These are phyloP conservation scores for Sporothrix pallida DNA, from an alignment of 2,329 filamentous ascomycete species.

Conservation along the genomic window DNA sequence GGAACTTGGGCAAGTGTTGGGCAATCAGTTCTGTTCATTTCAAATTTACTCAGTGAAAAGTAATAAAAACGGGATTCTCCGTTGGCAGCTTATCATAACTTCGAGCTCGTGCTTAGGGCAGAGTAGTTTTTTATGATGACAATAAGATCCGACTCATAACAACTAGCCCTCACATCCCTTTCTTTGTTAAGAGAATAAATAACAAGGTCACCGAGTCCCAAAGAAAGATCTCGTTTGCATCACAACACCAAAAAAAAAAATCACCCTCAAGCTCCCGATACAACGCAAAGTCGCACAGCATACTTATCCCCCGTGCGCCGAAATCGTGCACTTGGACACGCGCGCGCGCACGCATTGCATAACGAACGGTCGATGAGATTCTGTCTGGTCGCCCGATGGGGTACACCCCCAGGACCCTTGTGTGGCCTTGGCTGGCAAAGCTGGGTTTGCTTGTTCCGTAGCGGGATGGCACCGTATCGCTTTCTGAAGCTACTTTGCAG, in stretches of 20 bases:
- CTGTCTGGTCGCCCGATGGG: background rate
- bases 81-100: background rate
- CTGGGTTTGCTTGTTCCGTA: background rate
- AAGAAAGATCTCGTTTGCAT: background rate
- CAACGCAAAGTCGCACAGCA: constrained; percentile 4
- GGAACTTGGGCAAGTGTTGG: background rate
- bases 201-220: too few relatives aligned
- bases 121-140: too few relatives aligned
- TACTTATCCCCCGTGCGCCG: background rate
- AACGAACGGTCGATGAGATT: background rate
- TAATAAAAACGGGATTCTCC: background rate
- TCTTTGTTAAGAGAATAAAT: too few relatives aligned
- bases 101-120: too few relatives aligned
- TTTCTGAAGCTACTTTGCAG: background rate
- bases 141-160: too few relatives aligned
- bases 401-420: background rate
- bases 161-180: too few relatives aligned
- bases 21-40: background rate
- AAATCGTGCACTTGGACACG: background rate
- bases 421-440: background rate
- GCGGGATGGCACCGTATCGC: constrained; percentile 20
- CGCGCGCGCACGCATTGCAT: background rate
- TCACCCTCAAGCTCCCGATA: background rate
- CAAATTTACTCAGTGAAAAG: background rate
- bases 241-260: too few relatives aligned